Evolutionary conservation across 2,329 filamentous ascomycete species (phyloP), one percentile per base, ranked within the genome.

Genomic region (Cordyceps cateniannulata): DNA sequence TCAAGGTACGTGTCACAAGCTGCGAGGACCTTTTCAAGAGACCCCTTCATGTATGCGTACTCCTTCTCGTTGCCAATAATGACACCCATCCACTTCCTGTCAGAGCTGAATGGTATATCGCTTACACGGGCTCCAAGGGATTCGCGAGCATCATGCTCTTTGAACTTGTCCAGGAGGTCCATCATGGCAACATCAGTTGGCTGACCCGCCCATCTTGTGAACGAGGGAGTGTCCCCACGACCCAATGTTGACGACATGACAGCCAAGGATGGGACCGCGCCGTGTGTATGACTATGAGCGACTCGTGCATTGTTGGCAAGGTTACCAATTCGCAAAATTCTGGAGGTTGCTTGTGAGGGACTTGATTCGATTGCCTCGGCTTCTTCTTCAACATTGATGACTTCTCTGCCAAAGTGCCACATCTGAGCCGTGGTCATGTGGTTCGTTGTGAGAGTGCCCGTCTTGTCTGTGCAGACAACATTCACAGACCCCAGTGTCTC

Each of bases 401-500:
- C 74, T 20, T 77, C 73, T 20, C 84, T 82, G 65, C 92, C 91
- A 72, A 96, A 96, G 71, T 93, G 90, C 95, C 95, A 99, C 79
- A 99, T 87, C 70, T 95, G 96, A 18, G 92, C 93, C 0, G 92
- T 92, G 1, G 95, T 96, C 95, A 99, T 98, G 71, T 99, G 95
- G 71, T 98, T 99, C 71, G 93, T 92, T 0, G 95, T 99, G 63
- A 99, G 78, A 1, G 95, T 99, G 35, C 93, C 87, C 3, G 61
- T 99, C 77, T 99, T 99, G 79, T 99, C 95, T 66, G 92, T 97
- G 77, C 96, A 99, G 7, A 99, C 91, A n/a, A 99, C 93, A 69
- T 98, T 99, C 62, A 99, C 95, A n/a, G 93, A 97, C 9, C 96
- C 96, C 5, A 99, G 78, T 0, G 95, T 99, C 73, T 99, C 95